A percentile compares a stretch with the other conserved stretches of the same genome.
phyloP scores from a whole-genome alignment of 495 filamentous ascomycete species.

The Neurospora sp. region DNA sequence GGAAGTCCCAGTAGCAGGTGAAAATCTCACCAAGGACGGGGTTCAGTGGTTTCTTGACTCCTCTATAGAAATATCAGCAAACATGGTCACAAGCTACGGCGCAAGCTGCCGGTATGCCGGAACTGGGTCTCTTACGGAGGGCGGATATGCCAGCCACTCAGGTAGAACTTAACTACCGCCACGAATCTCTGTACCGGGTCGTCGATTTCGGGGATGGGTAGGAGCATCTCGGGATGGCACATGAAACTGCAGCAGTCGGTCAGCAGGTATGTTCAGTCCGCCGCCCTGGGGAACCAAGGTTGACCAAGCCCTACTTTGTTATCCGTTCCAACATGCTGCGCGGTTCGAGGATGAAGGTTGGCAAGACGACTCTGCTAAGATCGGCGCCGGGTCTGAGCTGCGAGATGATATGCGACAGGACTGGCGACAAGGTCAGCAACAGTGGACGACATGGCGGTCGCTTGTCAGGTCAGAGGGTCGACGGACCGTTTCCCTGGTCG shows the following conservation, averaged over 20 bases:
- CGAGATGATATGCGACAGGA: conserved; percentile 91
- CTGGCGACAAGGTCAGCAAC: conserved; percentile 31
- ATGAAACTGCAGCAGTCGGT: conserved; percentile 65
- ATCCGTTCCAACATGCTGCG: conserved; percentile 97
- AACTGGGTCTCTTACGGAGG: conserved; percentile 57
- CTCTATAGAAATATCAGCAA: conserved; percentile 42
- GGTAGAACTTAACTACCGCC: conserved; percentile 91
- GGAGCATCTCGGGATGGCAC: conserved; percentile 93
- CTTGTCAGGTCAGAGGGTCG: background rate
- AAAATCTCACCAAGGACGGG: conserved; percentile 93
- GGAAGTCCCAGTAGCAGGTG: conserved; percentile 92
- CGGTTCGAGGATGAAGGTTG: conserved; percentile 96
- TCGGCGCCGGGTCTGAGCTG: conserved; percentile 94
- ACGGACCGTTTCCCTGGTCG: conserved; percentile 61
- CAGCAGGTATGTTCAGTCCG: conserved; percentile 7
- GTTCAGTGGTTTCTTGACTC: conserved; percentile 97
- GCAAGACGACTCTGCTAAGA: conserved; percentile 84
- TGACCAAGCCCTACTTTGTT: conserved; percentile 62
- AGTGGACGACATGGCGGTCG: background rate
- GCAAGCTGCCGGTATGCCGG: background rate
- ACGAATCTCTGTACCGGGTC: conserved; percentile 89
- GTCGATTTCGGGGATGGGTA: conserved; percentile 77
- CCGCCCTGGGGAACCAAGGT: background rate
- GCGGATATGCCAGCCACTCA: conserved; percentile 98
- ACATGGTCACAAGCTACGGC: background rate